Percentiles rank a stretch among this genome's conserved stretches.
Conservation (phyloP, 306 rosid genomes). For the Prunus padus region DNA sequence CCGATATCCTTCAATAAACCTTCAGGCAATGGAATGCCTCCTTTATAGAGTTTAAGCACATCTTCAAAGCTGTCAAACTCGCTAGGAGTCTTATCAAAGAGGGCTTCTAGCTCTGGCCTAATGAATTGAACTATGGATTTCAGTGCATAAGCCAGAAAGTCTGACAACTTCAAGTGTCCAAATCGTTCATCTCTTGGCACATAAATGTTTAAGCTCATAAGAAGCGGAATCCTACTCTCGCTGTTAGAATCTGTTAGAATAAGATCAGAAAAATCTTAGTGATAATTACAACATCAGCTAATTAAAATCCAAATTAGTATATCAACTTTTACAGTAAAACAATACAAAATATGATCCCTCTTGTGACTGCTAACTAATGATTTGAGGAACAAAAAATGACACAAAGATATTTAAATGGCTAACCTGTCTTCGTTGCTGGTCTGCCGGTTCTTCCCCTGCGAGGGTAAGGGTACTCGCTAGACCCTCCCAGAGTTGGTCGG, state of each 20-base stretch:
- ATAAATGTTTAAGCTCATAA: constrained; percentile 62
- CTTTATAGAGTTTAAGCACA: constrained; percentile 60
- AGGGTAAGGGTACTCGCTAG: constrained; percentile 62
- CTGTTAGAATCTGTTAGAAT: constrained; percentile 47
- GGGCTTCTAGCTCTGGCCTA: constrained; percentile 62
- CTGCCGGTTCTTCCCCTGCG: constrained; percentile 83
- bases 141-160: constrained; percentile 68
- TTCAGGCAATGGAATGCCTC: constrained; percentile 57
- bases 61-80: constrained; percentile 83
- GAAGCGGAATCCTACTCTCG: constrained; percentile 57
- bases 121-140: constrained; percentile 63
- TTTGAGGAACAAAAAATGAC: neutral
- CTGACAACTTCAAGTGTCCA: constrained; percentile 82
- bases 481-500: constrained; percentile 77
- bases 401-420: neutral
- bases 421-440: constrained; percentile 48
- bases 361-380: too few species aligned
- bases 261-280: neutral
- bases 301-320: neutral
- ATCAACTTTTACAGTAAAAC: neutral
- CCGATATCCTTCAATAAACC: constrained; percentile 40
- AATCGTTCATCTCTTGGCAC: constrained; percentile 88
- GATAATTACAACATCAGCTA: neutral
- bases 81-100: constrained; percentile 49
- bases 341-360: too few species aligned